Evolutionary conservation across 305 asterid genomes (phyloP).

Genomic region (Petunia hybrid): DNA sequence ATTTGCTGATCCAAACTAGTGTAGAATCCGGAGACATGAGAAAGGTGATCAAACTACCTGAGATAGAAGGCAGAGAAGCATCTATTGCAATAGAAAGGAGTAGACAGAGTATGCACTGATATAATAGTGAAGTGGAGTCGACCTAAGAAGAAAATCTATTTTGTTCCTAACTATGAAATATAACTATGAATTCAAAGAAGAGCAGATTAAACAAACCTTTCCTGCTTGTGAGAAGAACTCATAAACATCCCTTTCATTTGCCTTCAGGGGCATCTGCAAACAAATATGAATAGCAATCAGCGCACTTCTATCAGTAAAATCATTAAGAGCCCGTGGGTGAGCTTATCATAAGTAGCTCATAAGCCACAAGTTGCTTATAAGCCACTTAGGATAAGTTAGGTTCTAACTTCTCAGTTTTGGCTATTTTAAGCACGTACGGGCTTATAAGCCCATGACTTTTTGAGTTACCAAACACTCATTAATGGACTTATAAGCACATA

Average conservation of each 20-base stretch:
- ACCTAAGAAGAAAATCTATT: conserved; percentile 31
- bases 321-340: too few species aligned
- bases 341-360: too few species aligned
- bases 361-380: too few species aligned
- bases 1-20: conserved; percentile 28
- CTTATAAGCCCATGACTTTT: too few species aligned
- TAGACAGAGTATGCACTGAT: conserved; percentile 29
- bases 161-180: conserved; percentile 33
- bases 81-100: conserved; percentile 36
- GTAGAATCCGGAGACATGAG: conserved; percentile 28
- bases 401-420: too few species aligned
- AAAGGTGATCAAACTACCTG: conserved; percentile 34
- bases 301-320: too few species aligned
- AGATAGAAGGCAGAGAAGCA: conserved; percentile 30
- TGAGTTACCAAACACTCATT: too few species aligned
- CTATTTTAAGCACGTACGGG: too few species aligned
- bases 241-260: conserved; percentile 94
- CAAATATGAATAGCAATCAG: background rate
- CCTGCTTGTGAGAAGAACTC: conserved; percentile 96
- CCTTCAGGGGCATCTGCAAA: conserved; percentile 96
- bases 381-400: too few species aligned
- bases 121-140: conserved; percentile 33
- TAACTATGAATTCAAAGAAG: conserved; percentile 18
- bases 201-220: conserved; percentile 62
- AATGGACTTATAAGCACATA: too few species aligned